Evolutionary conservation across 2,329 filamentous ascomycete species (phyloP).

Genomic region (Trichophyton equinum): DNA sequence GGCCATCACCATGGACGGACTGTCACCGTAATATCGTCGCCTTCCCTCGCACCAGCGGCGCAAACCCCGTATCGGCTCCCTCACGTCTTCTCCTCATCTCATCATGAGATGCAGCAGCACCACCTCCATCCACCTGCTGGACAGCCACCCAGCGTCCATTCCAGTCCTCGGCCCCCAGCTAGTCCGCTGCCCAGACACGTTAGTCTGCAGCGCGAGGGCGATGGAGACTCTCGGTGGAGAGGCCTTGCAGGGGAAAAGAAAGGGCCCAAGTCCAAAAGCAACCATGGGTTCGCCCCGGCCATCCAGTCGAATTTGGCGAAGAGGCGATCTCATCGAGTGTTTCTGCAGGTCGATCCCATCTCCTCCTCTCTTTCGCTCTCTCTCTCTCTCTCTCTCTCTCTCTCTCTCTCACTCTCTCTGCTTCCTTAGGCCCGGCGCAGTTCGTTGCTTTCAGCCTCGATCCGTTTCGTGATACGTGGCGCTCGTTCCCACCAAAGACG

Average conservation of each 20-base stretch:
- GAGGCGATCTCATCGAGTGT: not conserved
- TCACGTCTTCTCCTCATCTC: not conserved
- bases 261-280: not conserved
- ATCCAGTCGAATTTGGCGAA: not conserved
- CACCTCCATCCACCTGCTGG: not conserved
- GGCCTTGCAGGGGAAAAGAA: not conserved
- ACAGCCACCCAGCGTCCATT: not conserved
- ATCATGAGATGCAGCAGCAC: not conserved
- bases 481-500: not conserved
- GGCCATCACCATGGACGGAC: no score
- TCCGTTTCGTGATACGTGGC: not conserved
- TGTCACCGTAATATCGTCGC: not conserved
- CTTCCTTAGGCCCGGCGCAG: not conserved
- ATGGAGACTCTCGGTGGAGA: not conserved
- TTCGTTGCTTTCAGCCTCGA: not conserved
- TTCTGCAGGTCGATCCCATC: not conserved
- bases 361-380: not conserved
- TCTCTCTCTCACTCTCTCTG: no score
- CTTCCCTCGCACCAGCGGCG: not conserved
- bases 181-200: not conserved
- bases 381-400: not conserved
- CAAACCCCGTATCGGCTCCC: not conserved
- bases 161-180: not conserved
- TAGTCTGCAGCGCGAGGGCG: not conserved
- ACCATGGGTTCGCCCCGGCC: not conserved